Evolutionary conservation across 163 green algal genomes (phyloP), one percentile per base, ranked within the genome.

Genomic region (Coccomyxa subellipsoidea): DNA sequence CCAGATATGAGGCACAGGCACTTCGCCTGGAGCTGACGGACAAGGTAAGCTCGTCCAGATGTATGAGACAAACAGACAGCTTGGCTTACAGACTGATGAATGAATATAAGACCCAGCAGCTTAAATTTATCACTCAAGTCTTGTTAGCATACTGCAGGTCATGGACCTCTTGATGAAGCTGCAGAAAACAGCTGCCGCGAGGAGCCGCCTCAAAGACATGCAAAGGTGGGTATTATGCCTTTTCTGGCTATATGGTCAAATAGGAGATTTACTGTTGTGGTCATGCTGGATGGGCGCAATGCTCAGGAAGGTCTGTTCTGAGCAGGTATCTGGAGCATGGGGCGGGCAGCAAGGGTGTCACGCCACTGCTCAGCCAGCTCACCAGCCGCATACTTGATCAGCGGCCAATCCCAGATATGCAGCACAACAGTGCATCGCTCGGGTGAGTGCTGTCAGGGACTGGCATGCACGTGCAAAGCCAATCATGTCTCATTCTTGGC

Each of bases 361-460:
- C 72, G 71, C 27, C 82, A 38, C 6, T 32, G 81, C 77, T 87
- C 77, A 23, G 53, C 77, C 0, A 81, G 84, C 9, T 85, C 79
- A 47, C 85, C 80, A 54, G 34, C 71, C 31, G 73, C 2, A 4
- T 71, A 36, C 31, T 39, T 38, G 5, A 54, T 25, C 53, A 53
- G 54, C 4, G 27, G 32, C 21, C 47, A n/a, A 38, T 66, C n/a
- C 6, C 79, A 54, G 34, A 73, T 36, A 32, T 76, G 66, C 73
- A n/a, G 38, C 69, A 69, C 29, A 76, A 39, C n/a, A 54, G 9
- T 36, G 53, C 29, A 15, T 47, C 18, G 27, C 38, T 36, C 18
- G 69, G 38, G 35, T 66, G 27, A 80, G 27, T 15, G 10, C 54
- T 54, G 76, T n/a, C n/a, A n/a, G n/a, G n/a, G n/a, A n/a, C n/a